A percentile compares a stretch with the other conserved stretches of the same genome.
These are phyloP conservation scores for Arachnomyces sp. DNA, from an alignment of 2,329 filamentous ascomycete species.

Conservation along the genomic window DNA sequence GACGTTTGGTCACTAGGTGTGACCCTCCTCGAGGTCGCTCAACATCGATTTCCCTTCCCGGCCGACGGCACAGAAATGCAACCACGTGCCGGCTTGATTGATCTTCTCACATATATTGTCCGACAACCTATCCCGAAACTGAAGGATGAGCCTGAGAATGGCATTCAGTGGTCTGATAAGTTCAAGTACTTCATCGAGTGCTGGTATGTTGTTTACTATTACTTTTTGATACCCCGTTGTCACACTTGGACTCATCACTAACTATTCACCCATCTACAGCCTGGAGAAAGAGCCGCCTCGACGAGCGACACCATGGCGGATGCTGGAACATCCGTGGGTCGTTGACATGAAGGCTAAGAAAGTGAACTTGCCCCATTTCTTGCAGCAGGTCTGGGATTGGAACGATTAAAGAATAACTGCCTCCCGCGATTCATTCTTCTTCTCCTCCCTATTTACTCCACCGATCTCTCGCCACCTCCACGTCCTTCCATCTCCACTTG, in stretches of 20 bases:
- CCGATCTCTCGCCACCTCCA: background rate
- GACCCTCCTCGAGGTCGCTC: constrained; percentile 95
- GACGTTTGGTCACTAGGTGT: constrained; percentile 98
- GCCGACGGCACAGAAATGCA: constrained; percentile 95
- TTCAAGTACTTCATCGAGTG: constrained; percentile 99
- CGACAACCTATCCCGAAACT: constrained; percentile 89
- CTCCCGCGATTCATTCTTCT: background rate
- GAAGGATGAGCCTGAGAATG: constrained; percentile 84
- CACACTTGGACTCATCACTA: background rate
- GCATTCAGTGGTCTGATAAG: constrained; percentile 89
- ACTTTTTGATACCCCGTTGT: background rate
- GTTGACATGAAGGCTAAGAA: constrained; percentile 90
- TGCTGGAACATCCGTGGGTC: constrained; percentile 99
- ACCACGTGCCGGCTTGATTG: constrained; percentile 83
- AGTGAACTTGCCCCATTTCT: constrained; percentile 93
- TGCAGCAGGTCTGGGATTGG: constrained; percentile 96
- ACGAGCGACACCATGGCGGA: constrained; percentile 91
- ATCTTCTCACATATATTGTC: constrained; percentile 94
- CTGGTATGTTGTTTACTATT: constrained; percentile 60
- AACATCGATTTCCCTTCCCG: constrained; percentile 96
- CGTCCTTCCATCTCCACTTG: background rate
- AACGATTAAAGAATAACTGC: constrained; percentile 46
- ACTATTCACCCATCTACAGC: constrained; percentile 39
- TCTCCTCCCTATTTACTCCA: background rate
- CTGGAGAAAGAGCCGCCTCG: constrained; percentile 85